These are phyloP conservation scores for Trichothecium roseum DNA, from an alignment of 2,329 filamentous ascomycete species.

Conservation along the genomic window DNA sequence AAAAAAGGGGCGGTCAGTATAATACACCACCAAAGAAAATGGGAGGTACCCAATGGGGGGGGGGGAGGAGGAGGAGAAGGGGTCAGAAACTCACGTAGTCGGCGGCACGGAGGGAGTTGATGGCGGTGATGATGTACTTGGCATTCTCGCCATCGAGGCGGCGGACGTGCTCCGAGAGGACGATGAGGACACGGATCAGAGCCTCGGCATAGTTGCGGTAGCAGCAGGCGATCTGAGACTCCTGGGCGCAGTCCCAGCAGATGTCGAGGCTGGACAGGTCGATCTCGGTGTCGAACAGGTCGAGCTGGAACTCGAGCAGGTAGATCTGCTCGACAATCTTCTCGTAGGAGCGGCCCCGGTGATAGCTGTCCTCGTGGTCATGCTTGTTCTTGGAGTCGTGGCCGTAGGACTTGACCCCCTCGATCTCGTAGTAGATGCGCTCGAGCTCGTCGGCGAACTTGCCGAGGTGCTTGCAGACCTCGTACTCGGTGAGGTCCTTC, in stretches of 20 bases:
- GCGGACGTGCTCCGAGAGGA: slow-evolving; percentile 13
- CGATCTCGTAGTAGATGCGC: slow-evolving; percentile 10
- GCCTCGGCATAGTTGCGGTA: slow-evolving; percentile 16
- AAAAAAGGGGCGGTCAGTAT: not conserved
- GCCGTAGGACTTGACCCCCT: slow-evolving; percentile 8
- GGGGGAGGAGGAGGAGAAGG: not conserved
- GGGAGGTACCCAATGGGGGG: not conserved
- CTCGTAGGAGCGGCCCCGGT: slow-evolving; percentile 17
- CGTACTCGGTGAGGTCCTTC: slow-evolving; percentile 11
- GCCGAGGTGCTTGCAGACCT: slow-evolving; percentile 13
- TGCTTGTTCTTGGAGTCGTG: slow-evolving; percentile 7
- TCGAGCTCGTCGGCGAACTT: slow-evolving; percentile 13
- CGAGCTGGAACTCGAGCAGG: slow-evolving; percentile 15
- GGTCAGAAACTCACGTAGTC: slow-evolving; percentile 11
- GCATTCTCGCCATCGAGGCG: slow-evolving; percentile 16
- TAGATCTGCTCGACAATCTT: slow-evolving; percentile 14
- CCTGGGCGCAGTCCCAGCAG: slow-evolving; percentile 13
- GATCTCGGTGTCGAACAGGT: slow-evolving; percentile 14
- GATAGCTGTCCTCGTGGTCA: too few species aligned
- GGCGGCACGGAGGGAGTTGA: slow-evolving; percentile 17
- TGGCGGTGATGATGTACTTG: slow-evolving; percentile 14
- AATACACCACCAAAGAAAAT: not conserved
- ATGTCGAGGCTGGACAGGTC: slow-evolving; percentile 14
- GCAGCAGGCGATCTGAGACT: slow-evolving; percentile 14
- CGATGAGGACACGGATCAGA: slow-evolving; percentile 14